These are phyloP conservation scores for Xylaria telfairii DNA, from an alignment of 495 filamentous ascomycete species.

Conservation along the genomic window DNA sequence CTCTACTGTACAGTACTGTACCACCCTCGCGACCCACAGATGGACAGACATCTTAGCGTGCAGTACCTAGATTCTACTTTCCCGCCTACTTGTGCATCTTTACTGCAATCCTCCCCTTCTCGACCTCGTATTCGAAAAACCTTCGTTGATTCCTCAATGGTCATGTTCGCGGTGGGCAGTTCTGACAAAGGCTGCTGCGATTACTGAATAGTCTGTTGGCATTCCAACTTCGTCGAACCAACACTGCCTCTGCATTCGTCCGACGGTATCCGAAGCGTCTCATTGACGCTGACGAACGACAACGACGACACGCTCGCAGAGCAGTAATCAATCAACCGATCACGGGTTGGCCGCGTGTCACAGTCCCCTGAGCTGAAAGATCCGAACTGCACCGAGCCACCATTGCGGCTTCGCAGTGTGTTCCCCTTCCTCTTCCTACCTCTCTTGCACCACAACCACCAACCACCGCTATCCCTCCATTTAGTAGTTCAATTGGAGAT, in stretches of 20 bases:
- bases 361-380: slow-evolving; percentile 17
- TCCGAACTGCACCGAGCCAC: neutral
- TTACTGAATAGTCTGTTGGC: neutral
- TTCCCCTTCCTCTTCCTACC: neutral
- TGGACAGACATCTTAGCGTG: slow-evolving; percentile 1
- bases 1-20: too few relatives aligned
- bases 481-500: neutral
- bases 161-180: neutral
- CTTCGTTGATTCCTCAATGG: neutral
- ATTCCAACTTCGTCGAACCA: neutral
- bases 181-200: neutral
- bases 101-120: neutral
- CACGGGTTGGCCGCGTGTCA: slow-evolving; percentile 14
- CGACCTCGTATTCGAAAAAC: slow-evolving; percentile 17
- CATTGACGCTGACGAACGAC: neutral
- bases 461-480: neutral
- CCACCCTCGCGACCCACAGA: neutral
- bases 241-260: neutral
- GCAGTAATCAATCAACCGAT: slow-evolving; percentile 1
- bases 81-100: neutral
- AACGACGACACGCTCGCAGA: slow-evolving; percentile 11
- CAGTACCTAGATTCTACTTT: slow-evolving; percentile 1
- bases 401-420: neutral
- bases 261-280: neutral
- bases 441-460: neutral